Percentiles rank a stretch among this genome's conserved stretches.
Conservation (phyloP, 495 filamentous ascomycete species). For the Cudoniella acicularis region DNA sequence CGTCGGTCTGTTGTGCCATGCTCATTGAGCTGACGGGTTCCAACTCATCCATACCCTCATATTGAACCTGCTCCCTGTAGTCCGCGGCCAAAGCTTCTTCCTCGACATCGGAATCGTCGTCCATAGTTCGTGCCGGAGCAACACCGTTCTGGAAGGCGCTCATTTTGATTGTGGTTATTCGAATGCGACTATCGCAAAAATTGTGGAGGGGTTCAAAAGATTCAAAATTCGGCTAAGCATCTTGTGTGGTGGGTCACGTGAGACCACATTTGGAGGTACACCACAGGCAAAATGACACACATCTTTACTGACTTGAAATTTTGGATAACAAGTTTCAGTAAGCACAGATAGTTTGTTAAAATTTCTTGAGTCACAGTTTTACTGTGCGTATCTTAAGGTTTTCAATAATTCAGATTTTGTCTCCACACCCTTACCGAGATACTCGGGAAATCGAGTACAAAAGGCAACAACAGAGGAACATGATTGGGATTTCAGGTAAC, state of each 20-base stretch:
- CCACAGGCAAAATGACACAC: too few relatives aligned
- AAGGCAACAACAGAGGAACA: too few relatives aligned
- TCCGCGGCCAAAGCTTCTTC: conserved; percentile 92
- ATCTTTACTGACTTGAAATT: too few relatives aligned
- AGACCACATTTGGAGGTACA: neutral
- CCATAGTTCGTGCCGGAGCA: conserved; percentile 50
- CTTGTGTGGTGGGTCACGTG: neutral
- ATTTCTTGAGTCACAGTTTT: too few relatives aligned
- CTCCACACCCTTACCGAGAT: too few relatives aligned
- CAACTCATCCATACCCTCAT: conserved; percentile 79
- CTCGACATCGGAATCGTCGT: conserved; percentile 86
- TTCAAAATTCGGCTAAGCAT: conserved; percentile 5
- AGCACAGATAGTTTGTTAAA: too few relatives aligned
- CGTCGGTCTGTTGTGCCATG: conserved; percentile 58
- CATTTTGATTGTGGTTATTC: conserved; percentile 32
- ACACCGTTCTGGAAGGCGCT: conserved; percentile 48
- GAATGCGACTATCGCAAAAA: conserved; percentile 9
- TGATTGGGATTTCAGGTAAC: too few relatives aligned
- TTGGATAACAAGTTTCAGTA: too few relatives aligned
- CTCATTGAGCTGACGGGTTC: conserved; percentile 54
- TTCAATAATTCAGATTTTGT: too few relatives aligned
- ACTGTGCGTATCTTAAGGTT: too few relatives aligned
- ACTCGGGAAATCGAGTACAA: too few relatives aligned
- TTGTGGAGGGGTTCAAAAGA: conserved; percentile 20
- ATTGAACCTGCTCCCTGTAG: conserved; percentile 92